Conservation (phyloP, 345 rosid species). For the Reutealis trisperma region DNA sequence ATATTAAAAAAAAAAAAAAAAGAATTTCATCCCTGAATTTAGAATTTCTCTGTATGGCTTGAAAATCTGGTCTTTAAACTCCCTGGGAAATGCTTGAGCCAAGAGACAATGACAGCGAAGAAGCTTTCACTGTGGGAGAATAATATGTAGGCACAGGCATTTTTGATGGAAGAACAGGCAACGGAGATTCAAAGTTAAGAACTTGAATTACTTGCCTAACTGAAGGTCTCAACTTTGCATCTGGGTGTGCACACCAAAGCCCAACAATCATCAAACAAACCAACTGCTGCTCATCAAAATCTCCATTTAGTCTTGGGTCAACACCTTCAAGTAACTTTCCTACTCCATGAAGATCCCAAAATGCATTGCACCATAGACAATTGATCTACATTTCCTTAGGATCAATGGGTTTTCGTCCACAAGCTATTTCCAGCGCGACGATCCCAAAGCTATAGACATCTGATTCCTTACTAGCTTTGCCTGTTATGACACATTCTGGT, state of each 20-base stretch:
- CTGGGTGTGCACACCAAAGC: conserved; percentile 16
- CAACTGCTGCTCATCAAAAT: not conserved
- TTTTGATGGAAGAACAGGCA: conserved; percentile 9
- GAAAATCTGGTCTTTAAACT: not conserved
- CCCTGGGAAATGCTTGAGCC: not conserved
- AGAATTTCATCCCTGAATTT: too few species aligned
- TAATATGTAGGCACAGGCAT: conserved; percentile 8
- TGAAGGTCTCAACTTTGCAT: not conserved
- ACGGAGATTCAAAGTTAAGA: conserved; percentile 10
- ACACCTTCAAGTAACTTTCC: not conserved
- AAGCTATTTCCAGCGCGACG: conserved; percentile 31
- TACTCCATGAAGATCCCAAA: not conserved
- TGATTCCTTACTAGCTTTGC: conserved; percentile 29
- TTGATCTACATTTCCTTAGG: not conserved
- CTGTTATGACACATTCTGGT: conserved; percentile 18
- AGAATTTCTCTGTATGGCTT: too few species aligned
- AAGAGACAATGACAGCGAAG: not conserved
- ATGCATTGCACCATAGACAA: not conserved
- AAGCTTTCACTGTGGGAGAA: not conserved
- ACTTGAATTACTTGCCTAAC: conserved; percentile 1
- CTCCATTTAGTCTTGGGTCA: not conserved
- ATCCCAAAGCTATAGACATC: conserved; percentile 39
- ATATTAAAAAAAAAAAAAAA: too few species aligned
- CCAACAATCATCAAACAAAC: conserved; percentile 7
- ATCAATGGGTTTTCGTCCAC: not conserved